Percentiles rank a stretch among this genome's conserved stretches.
Conservation (phyloP, 345 rosid genomes). For the Syzygium jambos region DNA sequence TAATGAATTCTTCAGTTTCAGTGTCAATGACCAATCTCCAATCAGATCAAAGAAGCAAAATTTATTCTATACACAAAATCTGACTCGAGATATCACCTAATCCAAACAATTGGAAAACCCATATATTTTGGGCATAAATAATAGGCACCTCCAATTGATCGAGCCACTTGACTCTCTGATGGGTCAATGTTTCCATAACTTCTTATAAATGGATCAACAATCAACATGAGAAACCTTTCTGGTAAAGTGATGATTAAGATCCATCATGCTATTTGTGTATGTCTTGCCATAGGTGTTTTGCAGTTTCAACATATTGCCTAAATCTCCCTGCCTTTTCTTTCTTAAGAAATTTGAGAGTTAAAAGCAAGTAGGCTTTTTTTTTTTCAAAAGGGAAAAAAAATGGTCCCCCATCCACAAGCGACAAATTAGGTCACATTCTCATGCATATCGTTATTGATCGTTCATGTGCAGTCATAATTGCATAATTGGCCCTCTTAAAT, state of each 20-base stretch:
- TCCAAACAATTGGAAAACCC: too few relatives aligned
- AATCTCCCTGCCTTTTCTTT: too few relatives aligned
- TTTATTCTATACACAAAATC: rapidly evolving
- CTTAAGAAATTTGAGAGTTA: not conserved
- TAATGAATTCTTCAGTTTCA: not conserved
- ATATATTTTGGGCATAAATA: too few relatives aligned
- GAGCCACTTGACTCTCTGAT: not conserved
- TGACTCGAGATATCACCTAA: not conserved
- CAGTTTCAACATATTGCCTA: not conserved
- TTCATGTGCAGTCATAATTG: not conserved
- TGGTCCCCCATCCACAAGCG: not conserved
- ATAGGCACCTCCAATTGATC: not conserved
- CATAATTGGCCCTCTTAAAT: not conserved
- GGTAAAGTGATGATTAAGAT: not conserved
- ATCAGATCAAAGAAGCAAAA: not conserved
- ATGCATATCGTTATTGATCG: not conserved
- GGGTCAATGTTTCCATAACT: not conserved
- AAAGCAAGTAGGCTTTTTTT: not conserved
- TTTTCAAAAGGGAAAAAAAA: not conserved
- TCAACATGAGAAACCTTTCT: not conserved
- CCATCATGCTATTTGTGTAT: too few relatives aligned
- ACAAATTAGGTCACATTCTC: not conserved
- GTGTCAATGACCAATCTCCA: not conserved
- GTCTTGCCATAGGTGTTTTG: too few relatives aligned
- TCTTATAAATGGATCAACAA: not conserved